Evolutionary conservation across 2,329 filamentous ascomycete genomes (phyloP), one percentile per base, ranked within the genome.

Genomic region (Didymellaceae sp.): DNA sequence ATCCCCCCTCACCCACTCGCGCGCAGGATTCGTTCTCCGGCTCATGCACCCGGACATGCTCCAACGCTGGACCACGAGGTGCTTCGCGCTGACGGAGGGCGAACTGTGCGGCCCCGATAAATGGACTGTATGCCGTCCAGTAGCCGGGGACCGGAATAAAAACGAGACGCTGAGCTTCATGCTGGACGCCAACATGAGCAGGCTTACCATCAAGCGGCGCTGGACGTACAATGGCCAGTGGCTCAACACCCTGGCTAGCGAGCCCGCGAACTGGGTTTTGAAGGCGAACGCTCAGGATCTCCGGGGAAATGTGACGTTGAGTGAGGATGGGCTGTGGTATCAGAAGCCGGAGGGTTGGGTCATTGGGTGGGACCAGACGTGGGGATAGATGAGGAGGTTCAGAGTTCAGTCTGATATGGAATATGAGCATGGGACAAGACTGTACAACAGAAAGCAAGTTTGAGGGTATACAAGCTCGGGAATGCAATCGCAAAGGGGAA

Each of bases 271-370:
- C 18, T 64, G 59, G 62, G 45, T 37, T 6, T 30, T 51, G 32
- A 33, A 47, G 4, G 21, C 16, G 21, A 21, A 11, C 8, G 22
- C 16, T 5, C 24, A 28, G 11, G 42, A 40, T 2, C 31, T 16
- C 6, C 31, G 32, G 1, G 48, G 33, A 1, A 65, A 65, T 34
- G 41, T 57, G 45, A 60, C 57, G 28, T 38, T 44, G 24, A 53
- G 39, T 16, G 30, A 42, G 16, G 26, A 24, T 22, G 51, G 53
- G 7, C 49, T 37, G 18, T n/a, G 9, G 16, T 58, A 53, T 32
- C 1, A 14, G 17, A 44, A 41, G 25, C n/a, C 25, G 21, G 41
- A 31, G 5, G 40, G 18, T 1, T 58, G 59, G 57, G 14, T 25
- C 5, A 52, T 59, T 22, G 25, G 21, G 6, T 42, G 16, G 13